Evolutionary conservation across 2,329 filamentous ascomycete species (phyloP).

Genomic region (Botrytis byssoidea): DNA sequence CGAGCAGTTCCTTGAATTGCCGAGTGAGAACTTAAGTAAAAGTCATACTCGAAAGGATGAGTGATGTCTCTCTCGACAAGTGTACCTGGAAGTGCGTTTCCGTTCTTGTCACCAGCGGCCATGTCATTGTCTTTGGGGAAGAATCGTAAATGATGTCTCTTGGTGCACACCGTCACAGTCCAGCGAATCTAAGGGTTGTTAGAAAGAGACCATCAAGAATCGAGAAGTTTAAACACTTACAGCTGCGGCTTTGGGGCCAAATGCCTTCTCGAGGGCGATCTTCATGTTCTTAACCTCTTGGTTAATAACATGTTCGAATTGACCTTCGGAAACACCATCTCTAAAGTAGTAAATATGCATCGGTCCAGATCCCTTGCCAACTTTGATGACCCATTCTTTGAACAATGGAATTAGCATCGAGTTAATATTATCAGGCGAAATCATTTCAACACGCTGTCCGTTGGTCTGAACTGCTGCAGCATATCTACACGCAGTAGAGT

Average conservation of each 20-base stretch:
- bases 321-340: slow-evolving; percentile 85
- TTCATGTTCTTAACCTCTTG: slow-evolving; percentile 75
- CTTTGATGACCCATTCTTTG: slow-evolving; percentile 59
- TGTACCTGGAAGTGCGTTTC: slow-evolving; percentile 81
- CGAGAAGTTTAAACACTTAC: slow-evolving; percentile 22
- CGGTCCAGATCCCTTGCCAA: slow-evolving; percentile 56
- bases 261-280: slow-evolving; percentile 49
- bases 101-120: slow-evolving; percentile 64
- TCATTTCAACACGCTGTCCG: slow-evolving; percentile 76
- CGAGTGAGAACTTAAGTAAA: slow-evolving; percentile 60
- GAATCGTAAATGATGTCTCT: slow-evolving; percentile 91
- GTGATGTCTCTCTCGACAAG: slow-evolving; percentile 88
- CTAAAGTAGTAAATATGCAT: slow-evolving; percentile 86
- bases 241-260: slow-evolving; percentile 33
- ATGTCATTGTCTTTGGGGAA: slow-evolving; percentile 65
- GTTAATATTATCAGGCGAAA: slow-evolving; percentile 64
- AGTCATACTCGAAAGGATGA: slow-evolving; percentile 86
- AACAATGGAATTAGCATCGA: slow-evolving; percentile 64
- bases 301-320: slow-evolving; percentile 77
- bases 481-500: slow-evolving; percentile 70
- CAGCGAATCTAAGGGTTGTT: slow-evolving; percentile 52
- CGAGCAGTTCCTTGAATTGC: slow-evolving; percentile 94
- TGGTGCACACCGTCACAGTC: slow-evolving; percentile 84
- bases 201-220: not conserved
- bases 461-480: slow-evolving; percentile 80